A percentile compares a stretch with the other conserved stretches of the same genome.
Conservation (phyloP, 1,139 yeast species). For the Blastobotrys ciferrii region DNA sequence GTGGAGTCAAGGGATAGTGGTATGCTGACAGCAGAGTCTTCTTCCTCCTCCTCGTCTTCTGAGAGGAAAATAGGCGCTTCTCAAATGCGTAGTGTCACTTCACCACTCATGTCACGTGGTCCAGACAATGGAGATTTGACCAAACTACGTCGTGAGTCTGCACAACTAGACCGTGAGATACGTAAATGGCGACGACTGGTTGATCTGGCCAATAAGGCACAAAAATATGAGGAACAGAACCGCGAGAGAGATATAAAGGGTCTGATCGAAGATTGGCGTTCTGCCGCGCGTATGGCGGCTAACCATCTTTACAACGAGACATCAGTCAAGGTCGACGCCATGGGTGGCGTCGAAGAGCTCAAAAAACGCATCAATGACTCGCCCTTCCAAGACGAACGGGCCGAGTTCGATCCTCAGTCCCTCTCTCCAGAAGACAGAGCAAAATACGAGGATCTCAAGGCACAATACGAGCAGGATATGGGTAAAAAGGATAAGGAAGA, state of each 20-base stretch:
- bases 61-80: background rate
- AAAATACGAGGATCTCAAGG: conserved; percentile 22
- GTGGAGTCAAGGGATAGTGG: conserved; percentile 1
- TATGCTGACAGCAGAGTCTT: background rate
- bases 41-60: conserved; percentile 9
- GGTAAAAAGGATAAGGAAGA: conserved; percentile 30
- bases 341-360: conserved; percentile 48
- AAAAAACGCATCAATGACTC: conserved; percentile 32
- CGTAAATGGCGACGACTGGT: conserved; percentile 31
- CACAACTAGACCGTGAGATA: conserved; percentile 32
- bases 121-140: conserved; percentile 7
- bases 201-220: conserved; percentile 39
- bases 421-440: conserved; percentile 35
- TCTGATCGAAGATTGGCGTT: conserved; percentile 46
- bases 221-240: conserved; percentile 34
- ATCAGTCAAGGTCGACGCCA: conserved; percentile 39
- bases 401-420: conserved; percentile 36
- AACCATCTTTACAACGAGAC: conserved; percentile 45
- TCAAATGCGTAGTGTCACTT: conserved; percentile 13
- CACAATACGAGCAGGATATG: conserved; percentile 33
- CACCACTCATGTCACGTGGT: conserved; percentile 17
- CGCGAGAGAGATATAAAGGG: conserved; percentile 29
- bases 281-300: conserved; percentile 45
- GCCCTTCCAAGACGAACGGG: conserved; percentile 24
- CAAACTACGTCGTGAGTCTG: conserved; percentile 21